Evolutionary conservation across 2,329 filamentous ascomycete species (phyloP), one percentile per base, ranked within the genome.

Genomic region (Pseudogymnoascus sp.): DNA sequence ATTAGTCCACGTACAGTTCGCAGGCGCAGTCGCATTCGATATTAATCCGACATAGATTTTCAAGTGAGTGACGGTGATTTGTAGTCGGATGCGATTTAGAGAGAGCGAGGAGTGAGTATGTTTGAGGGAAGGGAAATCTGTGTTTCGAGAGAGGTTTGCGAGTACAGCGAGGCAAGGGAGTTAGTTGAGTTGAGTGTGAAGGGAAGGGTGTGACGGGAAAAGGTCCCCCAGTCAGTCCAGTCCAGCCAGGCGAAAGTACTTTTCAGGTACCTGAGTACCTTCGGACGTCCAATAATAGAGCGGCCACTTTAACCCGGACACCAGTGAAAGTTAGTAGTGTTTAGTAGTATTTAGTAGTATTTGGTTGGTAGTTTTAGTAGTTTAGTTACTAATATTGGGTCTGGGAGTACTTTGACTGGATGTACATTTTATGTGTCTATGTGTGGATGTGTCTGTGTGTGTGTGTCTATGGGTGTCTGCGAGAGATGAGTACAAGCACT

Each of bases 101-200:
- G 25, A 6, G 46, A 53, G 31, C 25, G 25, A 12, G 11, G 14
- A 16, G 25, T 40, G n/a, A 40, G 38, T 44, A 28, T 50, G 38
- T 44, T n/a, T 50, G 46, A 53, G 25, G 46, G n/a, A 53, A 31
- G 46, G 44, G 37, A 53, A 53, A 53, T 53, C 31, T 53, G 46
- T 31, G 46, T 53, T 53, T 53, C 8, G 46, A 14, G 16, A 31
- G 46, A 53, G 44, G 42, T 46, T 31, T 31, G 46, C 25, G 46
- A 53, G 46, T 53, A 53, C 23, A 31, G n/a, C 25, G 46, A 53
- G 46, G 46, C 3, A 53, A 53, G 46, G 46, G 46, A 31, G 25
- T 53, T 28, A 28, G 7, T 31, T 31, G 28, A 23, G 21, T 23
- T 23, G 21, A 23, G 21, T 23, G 21, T 23, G 21, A 31, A 31